phyloP scores from a whole-genome alignment of 1,284 basidiomycete species.

The Microbotryum lychnidis-dioicae region DNA sequence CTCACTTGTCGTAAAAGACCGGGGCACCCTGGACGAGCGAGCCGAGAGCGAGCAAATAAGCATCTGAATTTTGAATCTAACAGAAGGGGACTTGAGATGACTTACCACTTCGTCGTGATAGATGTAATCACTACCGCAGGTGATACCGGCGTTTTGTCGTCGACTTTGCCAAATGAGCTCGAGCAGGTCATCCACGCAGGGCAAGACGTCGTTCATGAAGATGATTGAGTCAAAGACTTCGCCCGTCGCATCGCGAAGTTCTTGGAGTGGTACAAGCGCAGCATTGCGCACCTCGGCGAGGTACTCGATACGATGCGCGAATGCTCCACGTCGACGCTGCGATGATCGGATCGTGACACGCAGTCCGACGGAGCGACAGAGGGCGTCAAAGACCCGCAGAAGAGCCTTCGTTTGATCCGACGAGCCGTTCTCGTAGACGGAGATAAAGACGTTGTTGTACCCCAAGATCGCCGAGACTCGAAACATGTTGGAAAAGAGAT shows the following conservation, averaged over 20 bases:
- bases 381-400: conserved; percentile 80
- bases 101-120: conserved; percentile 81
- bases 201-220: conserved; percentile 93
- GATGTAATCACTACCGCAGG: conserved; percentile 95
- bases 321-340: conserved; percentile 82
- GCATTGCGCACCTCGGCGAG: conserved; percentile 92
- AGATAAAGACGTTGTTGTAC: conserved; percentile 91
- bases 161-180: conserved; percentile 92
- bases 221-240: conserved; percentile 90
- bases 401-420: conserved; percentile 93
- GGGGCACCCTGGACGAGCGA: conserved; percentile 52
- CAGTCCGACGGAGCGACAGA: conserved; percentile 77
- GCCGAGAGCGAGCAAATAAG: not conserved
- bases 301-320: conserved; percentile 97
- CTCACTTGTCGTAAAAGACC: conserved; percentile 82
- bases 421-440: conserved; percentile 95
- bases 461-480: conserved; percentile 78
- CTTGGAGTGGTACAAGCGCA: conserved; percentile 84
- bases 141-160: conserved; percentile 86
- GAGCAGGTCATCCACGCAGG: conserved; percentile 87
- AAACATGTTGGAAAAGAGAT: conserved; percentile 92
- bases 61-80: not conserved
- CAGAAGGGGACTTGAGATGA: not conserved
- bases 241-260: conserved; percentile 75
- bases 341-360: conserved; percentile 83